Conservation (phyloP, 2,329 filamentous ascomycete genomes). For the Pseudogymnoascus sp. region DNA sequence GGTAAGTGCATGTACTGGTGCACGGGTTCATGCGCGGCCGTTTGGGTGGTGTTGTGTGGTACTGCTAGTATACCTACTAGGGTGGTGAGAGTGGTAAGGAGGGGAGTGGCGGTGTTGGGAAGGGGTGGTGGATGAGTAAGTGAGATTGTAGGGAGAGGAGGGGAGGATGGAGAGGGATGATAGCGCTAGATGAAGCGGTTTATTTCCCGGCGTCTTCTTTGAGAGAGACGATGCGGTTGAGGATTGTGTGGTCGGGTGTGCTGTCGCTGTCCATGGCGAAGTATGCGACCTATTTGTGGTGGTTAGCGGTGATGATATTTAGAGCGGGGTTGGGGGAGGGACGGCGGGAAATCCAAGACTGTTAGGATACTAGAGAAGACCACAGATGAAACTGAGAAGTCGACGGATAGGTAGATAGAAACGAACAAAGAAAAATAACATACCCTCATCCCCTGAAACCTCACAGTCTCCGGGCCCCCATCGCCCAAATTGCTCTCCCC, state of each 20-base stretch:
- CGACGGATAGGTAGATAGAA: not conserved
- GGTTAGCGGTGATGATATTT: not conserved
- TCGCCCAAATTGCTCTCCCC: constrained; percentile 58
- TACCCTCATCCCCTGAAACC: constrained; percentile 87
- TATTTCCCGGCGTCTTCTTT: constrained; percentile 77
- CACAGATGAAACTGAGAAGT: not conserved
- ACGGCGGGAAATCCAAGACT: not conserved
- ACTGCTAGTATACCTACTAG: not conserved
- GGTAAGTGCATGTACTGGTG: not conserved
- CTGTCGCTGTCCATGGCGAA: constrained; percentile 69
- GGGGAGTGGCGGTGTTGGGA: not conserved
- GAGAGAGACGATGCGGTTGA: constrained; percentile 86
- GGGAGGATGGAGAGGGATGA: not conserved
- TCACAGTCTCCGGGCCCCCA: constrained; percentile 62
- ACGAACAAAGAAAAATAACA: constrained; percentile 37
- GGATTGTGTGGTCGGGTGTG: constrained; percentile 67
- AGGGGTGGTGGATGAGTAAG: not conserved
- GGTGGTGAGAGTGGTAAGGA: not conserved
- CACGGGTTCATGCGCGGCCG: not conserved
- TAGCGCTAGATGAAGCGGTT: not conserved
- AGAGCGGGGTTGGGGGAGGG: not conserved
- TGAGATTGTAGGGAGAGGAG: too few species aligned
- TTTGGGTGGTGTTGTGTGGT: not conserved
- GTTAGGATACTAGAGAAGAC: too few species aligned
- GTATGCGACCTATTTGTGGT: not conserved